Conservation (phyloP, 2,329 filamentous ascomycete species). For the Metarhizium humberi region DNA sequence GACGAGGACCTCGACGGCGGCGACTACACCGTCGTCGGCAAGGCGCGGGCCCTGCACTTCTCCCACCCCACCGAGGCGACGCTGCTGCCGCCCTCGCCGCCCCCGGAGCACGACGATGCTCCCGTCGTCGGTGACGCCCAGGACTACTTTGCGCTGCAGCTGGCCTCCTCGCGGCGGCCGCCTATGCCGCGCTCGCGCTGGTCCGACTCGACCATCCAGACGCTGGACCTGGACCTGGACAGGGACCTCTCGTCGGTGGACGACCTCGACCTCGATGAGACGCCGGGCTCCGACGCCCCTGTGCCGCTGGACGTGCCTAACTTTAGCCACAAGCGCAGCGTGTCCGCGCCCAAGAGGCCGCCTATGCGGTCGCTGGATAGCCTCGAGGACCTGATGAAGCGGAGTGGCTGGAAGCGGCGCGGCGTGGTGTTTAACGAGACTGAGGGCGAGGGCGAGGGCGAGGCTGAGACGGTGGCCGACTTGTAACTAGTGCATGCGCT, state of each 20-base stretch:
- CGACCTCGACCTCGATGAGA: constrained; percentile 8
- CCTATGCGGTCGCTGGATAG: constrained; percentile 27
- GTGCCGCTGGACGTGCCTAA: constrained; percentile 18
- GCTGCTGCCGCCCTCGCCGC: constrained; percentile 19
- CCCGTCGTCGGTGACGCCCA: constrained; percentile 10
- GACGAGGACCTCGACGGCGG: constrained; percentile 11
- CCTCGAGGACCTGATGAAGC: constrained; percentile 32
- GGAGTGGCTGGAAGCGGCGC: constrained; percentile 33
- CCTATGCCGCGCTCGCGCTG: constrained; percentile 27
- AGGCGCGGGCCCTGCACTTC: constrained; percentile 3
- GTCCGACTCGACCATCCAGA: constrained; percentile 33
- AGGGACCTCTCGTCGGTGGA: constrained; percentile 9
- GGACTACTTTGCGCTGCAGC: constrained; percentile 25
- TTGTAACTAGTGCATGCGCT: too few species aligned
- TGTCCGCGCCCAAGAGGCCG: constrained; percentile 21
- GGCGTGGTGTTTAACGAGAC: constrained; percentile 30
- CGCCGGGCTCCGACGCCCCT: constrained; percentile 11
- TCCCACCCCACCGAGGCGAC: constrained; percentile 16
- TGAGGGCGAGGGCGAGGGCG: constrained; percentile 10
- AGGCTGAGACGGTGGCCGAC: too few species aligned
- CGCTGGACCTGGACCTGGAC: constrained; percentile 14
- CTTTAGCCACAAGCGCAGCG: constrained; percentile 24
- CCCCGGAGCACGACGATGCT: constrained; percentile 12
- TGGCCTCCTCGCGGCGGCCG: constrained; percentile 17
- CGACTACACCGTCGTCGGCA: constrained; percentile 8